Evolutionary conservation across 2,329 filamentous ascomycete species (phyloP).

Genomic region (Neopestalotiopsis sp.): DNA sequence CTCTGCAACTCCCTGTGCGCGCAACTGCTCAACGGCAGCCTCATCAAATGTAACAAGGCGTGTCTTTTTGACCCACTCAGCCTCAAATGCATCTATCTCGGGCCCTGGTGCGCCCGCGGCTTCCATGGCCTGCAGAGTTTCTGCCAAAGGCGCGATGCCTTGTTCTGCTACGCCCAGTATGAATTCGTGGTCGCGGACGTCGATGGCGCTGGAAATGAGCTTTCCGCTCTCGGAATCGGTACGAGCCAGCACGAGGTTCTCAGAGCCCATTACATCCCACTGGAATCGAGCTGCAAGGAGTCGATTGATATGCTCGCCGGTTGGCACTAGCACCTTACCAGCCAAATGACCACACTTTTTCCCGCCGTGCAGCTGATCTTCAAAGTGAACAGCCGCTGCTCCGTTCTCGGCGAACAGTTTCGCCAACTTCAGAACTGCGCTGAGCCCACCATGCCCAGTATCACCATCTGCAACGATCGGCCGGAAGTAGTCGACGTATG

Average conservation of each 20-base stretch:
- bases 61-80: constrained; percentile 85
- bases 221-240: constrained; percentile 95
- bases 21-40: constrained; percentile 78
- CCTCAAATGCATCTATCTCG: constrained; percentile 87
- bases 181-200: constrained; percentile 95
- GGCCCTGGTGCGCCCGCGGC: constrained; percentile 73
- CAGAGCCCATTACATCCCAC: constrained; percentile 96
- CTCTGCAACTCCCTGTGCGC: constrained; percentile 66
- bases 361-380: constrained; percentile 95
- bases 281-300: constrained; percentile 92
- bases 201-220: constrained; percentile 87
- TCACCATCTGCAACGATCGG: constrained; percentile 97
- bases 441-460: constrained; percentile 91
- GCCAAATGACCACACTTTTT: constrained; percentile 98
- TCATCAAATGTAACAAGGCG: constrained; percentile 92
- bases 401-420: constrained; percentile 98
- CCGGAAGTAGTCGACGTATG: constrained; percentile 89
- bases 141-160: constrained; percentile 79
- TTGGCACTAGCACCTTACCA: constrained; percentile 92
- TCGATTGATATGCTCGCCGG: constrained; percentile 95
- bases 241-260: constrained; percentile 92
- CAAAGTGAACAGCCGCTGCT: constrained; percentile 94
- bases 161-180: constrained; percentile 84
- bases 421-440: constrained; percentile 91
- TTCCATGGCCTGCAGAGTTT: constrained; percentile 91